Base-by-base conservation (phyloP, 148 eudicot genomes). In the Vaccinium corymbosum region DNA sequence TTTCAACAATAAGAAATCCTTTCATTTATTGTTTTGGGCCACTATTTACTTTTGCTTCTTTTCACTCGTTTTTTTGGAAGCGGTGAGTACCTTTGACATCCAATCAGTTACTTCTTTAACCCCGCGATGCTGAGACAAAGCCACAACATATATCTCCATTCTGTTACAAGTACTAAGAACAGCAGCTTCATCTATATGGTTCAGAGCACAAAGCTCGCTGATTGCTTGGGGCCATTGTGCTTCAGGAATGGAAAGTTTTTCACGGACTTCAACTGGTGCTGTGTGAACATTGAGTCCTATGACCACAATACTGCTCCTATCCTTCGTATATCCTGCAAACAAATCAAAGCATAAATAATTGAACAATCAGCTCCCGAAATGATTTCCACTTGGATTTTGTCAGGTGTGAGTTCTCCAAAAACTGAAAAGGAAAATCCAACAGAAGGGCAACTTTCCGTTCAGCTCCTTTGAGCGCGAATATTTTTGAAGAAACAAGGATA, bases 161-260 rank as follows among this genome's bases (percentile, higher is more conserved):
- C 91, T 88, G 88, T 91, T 91, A 76, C 93, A 91, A 12, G 93
- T 91, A 59, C 91, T 89, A 29, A 91, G 88, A 84, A 91, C 88
- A 76, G 91, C 91, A 80, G 93, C 93, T 80, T 91, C 91, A 79
- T 91, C 93, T 53, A 91, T 91, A 84, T 91, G 93, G 78, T 91
- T 91, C 57, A 91, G 62, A 50, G 79, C 87, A 82, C 91, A 91
- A 77, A 91, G 80, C 72, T 88, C 91, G 74, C 74, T 81, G 73
- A 91, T 91, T 6, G 89, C 89, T 83, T 89, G 85, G 80, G 84
- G 88, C 89, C 88, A 89, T 75, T 86, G 81, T 48, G 86, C 88
- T 85, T 89, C 91, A 0, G 93, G 91, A 73, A 91, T 85, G 48
- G 89, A 86, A 83, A 91, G 88, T 64, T 89, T 91, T 89, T 91